Base-by-base conservation (phyloP, 2,329 filamentous ascomycete genomes). In the Grosmannia penicillata region DNA sequence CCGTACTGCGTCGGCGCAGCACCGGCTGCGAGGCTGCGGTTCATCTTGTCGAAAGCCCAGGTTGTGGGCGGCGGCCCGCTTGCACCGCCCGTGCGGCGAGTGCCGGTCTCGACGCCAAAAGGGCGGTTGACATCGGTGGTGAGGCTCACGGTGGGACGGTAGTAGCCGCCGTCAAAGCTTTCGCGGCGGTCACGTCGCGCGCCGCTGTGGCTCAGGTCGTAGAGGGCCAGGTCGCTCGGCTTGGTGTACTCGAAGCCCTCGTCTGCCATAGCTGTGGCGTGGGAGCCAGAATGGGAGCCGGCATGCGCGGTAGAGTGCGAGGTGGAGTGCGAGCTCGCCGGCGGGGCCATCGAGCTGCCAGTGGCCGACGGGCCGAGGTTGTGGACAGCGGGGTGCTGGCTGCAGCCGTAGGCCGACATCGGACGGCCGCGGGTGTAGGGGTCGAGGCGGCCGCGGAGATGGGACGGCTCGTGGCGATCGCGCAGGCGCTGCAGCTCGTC, bases 1-100 rank as follows among this genome's bases (percentile, higher is more conserved):
- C n/a, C n/a, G n/a, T n/a, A n/a, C n/a, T n/a, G n/a, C n/a, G n/a
- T n/a, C n/a, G n/a, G n/a, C n/a, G n/a, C n/a, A n/a, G n/a, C n/a
- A n/a, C n/a, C n/a, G n/a, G n/a, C n/a, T n/a, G n/a, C n/a, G n/a
- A n/a, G n/a, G n/a, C n/a, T n/a, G n/a, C n/a, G 61, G 47, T 71
- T 71, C 45, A 82, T 71, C 56, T 74, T 81, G 48, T 84, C 80
- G 45, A 85, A 74, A 1, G 77, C 80, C 47, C 78, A 66, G 4
- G 75, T 82, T 6, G 76, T 72, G 5, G 78, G 78, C 9, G 82
- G 81, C 3, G 79, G 80, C 0, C 69, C 66, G 24, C 68, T 30
- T 11, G 8, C 35, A 11, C 28, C 37, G 15, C n/a, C 41, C 2
- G 22, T n/a, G 15, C 39, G 41, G 8, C 42, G 37, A 5, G 60